phyloP scores from a whole-genome alignment of 176 grass and related monocot species.

The Bonia amplexicaulis region DNA sequence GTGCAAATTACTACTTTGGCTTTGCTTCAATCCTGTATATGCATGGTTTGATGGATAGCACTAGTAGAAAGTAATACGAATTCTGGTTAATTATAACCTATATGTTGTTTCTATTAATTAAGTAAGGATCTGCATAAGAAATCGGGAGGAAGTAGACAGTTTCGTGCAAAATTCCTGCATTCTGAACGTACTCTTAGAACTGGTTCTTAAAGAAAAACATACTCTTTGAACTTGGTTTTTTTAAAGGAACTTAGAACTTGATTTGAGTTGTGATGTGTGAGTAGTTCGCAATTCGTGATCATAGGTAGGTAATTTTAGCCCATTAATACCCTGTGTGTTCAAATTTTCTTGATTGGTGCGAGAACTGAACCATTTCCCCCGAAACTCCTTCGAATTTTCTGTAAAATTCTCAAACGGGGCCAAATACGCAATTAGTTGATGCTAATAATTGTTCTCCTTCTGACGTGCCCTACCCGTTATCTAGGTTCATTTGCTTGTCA shows the following conservation, averaged over 20 bases:
- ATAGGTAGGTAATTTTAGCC: neutral
- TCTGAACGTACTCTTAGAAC: neutral
- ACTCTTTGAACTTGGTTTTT: neutral
- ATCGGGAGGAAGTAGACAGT: neutral
- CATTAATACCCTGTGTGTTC: neutral
- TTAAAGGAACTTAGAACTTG: neutral
- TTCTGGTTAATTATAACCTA: neutral
- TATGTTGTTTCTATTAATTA: neutral
- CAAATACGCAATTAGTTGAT: too few relatives aligned
- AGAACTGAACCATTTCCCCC: too few relatives aligned
- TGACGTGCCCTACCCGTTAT: neutral
- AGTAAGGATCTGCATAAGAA: neutral
- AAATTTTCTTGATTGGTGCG: too few relatives aligned
- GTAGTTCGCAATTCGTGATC: neutral
- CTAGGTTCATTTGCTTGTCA: neutral
- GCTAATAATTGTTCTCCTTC: too few relatives aligned
- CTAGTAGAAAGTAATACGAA: neutral
- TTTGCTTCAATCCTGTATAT: neutral
- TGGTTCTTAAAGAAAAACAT: too few relatives aligned
- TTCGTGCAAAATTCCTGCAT: neutral
- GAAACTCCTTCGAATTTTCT: too few relatives aligned
- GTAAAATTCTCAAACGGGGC: too few relatives aligned
- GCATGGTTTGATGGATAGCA: neutral
- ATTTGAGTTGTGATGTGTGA: neutral
- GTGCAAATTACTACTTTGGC: too few relatives aligned